Evolutionary conservation across 805 yeast genomes (phyloP).

Genomic region (Nakazawaea ishiwadae): DNA sequence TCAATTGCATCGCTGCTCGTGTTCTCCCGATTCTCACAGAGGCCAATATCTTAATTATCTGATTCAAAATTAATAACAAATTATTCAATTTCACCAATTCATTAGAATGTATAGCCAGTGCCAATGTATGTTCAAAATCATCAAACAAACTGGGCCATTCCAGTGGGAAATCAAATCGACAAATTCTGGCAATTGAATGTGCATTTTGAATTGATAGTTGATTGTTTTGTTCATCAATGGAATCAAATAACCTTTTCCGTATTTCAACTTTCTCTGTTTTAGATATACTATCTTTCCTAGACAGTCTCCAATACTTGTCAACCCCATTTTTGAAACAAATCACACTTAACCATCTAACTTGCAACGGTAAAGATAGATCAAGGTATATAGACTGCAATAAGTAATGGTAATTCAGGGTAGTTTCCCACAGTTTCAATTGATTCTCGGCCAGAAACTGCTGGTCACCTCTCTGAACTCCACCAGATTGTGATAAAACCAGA

Average conservation of each 20-base stretch:
- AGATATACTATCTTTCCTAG: constrained; percentile 45
- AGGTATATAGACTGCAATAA: constrained; percentile 47
- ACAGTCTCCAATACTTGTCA: constrained; percentile 78
- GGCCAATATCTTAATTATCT: constrained; percentile 68
- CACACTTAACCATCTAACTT: constrained; percentile 79
- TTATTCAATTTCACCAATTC: constrained; percentile 57
- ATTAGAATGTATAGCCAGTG: constrained; percentile 35
- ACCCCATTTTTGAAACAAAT: constrained; percentile 87
- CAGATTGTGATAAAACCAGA: constrained; percentile 42
- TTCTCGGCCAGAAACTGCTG: constrained; percentile 63
- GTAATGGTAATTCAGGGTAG: constrained; percentile 33
- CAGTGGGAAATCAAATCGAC: constrained; percentile 78
- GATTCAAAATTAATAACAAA: constrained; percentile 63
- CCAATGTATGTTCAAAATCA: constrained; percentile 44
- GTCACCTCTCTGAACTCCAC: constrained; percentile 42
- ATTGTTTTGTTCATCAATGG: constrained; percentile 64
- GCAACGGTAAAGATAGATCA: constrained; percentile 53
- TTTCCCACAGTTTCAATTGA: constrained; percentile 68
- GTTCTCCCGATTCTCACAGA: constrained; percentile 81
- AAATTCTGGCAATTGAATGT: constrained; percentile 71
- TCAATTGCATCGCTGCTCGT: constrained; percentile 69
- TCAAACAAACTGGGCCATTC: constrained; percentile 86
- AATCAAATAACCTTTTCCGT: constrained; percentile 46
- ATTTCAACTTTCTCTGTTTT: constrained; percentile 70
- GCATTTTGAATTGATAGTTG: constrained; percentile 83